Base-by-base conservation (phyloP, 2,329 filamentous ascomycete species). In the Cladosporium sp. region DNA sequence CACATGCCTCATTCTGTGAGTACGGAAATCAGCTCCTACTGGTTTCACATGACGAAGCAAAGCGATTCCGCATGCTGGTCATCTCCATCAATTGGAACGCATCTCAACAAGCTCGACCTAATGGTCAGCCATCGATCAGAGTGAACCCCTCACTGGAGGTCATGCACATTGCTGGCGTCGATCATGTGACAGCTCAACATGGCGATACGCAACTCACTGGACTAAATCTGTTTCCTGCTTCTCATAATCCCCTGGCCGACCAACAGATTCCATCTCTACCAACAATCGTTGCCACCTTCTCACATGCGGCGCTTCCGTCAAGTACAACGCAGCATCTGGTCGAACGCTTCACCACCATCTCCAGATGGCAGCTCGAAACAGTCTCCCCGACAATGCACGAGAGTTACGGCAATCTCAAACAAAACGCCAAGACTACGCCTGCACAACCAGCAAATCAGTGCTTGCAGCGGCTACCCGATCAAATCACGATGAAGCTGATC, bases 281-380 rank as follows among this genome's bases (percentile, higher is more conserved):
- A 2, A 86, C 89, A 43, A 83, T 97, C 23, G 76, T 97, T 36
- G 89, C 90, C 0, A 85, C 93, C 32, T 92, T 92, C 67, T 90
- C 90, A 11, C 72, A 75, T 85, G 85, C 72, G 77, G 58, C 67
- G 10, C 46, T 69, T 10, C 64, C 71, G 10, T 21, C 67, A 4
- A 65, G 79, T 79, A 61, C 79, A 79, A 62, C 83, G 83, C 83
- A 88, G 32, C 83, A 85, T 49, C 11, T 63, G 32, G 87, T 89
- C 69, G 86, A 88, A 34, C 81, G 86, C 0, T 87, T 90, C 70
- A 96, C 89, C 70, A 85, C 93, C 48, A 83, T 98, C 67, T 89
- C 92, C 68, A 86, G 90, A 67, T 98, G 94, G 94, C 89, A 95
- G 70, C 76, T 94, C 11, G 83, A 85, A 34, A 87, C 91, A 34